Conservation (phyloP, 805 yeast species). For the Saccharomycopsis sp. region DNA sequence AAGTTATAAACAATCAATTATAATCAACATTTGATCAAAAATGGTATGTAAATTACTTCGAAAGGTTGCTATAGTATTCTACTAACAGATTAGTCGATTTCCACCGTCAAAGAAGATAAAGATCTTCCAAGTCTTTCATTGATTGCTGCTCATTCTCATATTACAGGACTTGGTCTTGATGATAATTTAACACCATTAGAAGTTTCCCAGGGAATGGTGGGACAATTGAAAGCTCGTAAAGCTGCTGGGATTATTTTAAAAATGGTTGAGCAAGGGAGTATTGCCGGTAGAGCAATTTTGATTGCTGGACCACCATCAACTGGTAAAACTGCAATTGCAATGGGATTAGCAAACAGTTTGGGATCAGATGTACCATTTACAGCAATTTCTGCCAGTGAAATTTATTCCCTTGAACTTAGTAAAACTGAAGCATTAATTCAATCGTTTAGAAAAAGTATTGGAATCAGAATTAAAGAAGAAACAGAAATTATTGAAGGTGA, state of each 20-base stretch:
- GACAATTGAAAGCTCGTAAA: slow-evolving; percentile 87
- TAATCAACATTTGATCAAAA: too few relatives aligned
- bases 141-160: slow-evolving; percentile 97
- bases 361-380: slow-evolving; percentile 81
- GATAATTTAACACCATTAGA: slow-evolving; percentile 78
- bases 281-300: slow-evolving; percentile 93
- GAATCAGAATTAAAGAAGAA: slow-evolving; percentile 90
- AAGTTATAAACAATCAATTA: too few relatives aligned
- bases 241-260: slow-evolving; percentile 93
- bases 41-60: too few relatives aligned
- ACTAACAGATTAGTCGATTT: slow-evolving; percentile 5
- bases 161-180: slow-evolving; percentile 93
- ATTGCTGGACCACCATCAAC: slow-evolving; percentile 98
- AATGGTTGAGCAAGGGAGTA: slow-evolving; percentile 87
- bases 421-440: slow-evolving; percentile 96
- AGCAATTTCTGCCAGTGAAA: slow-evolving; percentile 88
- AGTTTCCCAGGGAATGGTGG: slow-evolving; percentile 91
- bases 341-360: slow-evolving; percentile 74
- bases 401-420: slow-evolving; percentile 81
- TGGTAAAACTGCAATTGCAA: slow-evolving; percentile 97
- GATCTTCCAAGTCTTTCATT: slow-evolving; percentile 24
- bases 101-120: slow-evolving; percentile 4
- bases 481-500: slow-evolving; percentile 98
- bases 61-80: too few relatives aligned
- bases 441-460: slow-evolving; percentile 92